phyloP scores from a whole-genome alignment of 73 alveolate species.

The Paraurostyla sp. region DNA sequence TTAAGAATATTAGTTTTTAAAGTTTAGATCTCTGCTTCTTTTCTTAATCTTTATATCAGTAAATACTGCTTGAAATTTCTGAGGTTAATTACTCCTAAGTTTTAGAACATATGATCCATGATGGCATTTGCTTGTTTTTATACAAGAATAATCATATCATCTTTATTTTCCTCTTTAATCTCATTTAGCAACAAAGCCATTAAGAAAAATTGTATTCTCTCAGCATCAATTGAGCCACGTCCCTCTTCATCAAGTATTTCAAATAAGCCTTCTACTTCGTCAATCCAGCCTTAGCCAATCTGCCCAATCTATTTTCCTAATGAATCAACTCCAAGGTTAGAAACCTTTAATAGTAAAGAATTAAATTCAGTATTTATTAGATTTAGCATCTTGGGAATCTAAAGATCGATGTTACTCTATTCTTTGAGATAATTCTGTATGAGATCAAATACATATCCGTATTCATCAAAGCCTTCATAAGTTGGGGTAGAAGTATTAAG shows the following conservation, averaged over 20 bases:
- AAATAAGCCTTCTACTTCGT: conserved; percentile 17
- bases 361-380: neutral
- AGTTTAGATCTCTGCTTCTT: conserved; percentile 15
- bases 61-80: conserved; percentile 45
- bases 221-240: conserved; percentile 18
- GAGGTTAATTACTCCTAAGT: neutral
- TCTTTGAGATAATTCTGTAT: conserved; percentile 4
- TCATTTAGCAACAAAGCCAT: conserved; percentile 57
- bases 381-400: conserved; percentile 25
- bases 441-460: neutral
- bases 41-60: conserved; percentile 29
- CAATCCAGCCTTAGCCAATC: neutral
- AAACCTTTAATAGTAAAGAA: neutral
- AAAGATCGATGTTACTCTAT: neutral
- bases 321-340: neutral
- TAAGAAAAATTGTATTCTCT: conserved; percentile 35
- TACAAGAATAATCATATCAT: conserved; percentile 7
- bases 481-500: neutral
- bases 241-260: neutral
- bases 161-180: conserved; percentile 24
- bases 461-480: neutral
- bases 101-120: conserved; percentile 21
- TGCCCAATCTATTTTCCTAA: neutral
- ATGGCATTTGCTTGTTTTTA: conserved; percentile 35
- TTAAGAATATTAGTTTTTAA: neutral